Base-by-base conservation (phyloP, 805 yeast species). In the Lachancea lanzarotensis region DNA sequence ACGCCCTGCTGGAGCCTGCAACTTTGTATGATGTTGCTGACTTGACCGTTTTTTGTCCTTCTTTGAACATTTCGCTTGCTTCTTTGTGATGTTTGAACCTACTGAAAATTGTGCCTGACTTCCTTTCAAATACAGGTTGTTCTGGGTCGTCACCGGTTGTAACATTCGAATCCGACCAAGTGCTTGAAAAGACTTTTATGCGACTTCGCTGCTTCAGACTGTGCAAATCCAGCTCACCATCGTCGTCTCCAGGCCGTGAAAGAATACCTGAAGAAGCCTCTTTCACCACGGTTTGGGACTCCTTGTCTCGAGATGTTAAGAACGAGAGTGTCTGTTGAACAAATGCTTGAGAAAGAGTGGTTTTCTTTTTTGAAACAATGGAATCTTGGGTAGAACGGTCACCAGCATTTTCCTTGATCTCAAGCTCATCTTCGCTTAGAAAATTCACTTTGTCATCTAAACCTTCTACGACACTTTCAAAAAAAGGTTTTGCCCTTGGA, bases 401-500 rank as follows among this genome's bases (percentile, higher is more conserved):
- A 7, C 3, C 11, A 5, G 7, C 15, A 3, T 6, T 29, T 11
- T 13, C 11, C 31, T 29, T 13, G 31, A 7, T 29, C 8, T 35
- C 25, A 11, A 16, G 15, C 13, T 11, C 19, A 4, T 35, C 38
- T 12, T 35, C 38, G 13, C 19, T 25, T 6, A 39, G 18, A 13
- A 32, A 16, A 15, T 35, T 25, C 7, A n/a, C 25, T 15, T 33
- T 40, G 9, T 15, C 18, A 11, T 20, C 37, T 8, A 39, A 56
- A 36, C 72, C 76, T 19, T 77, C 82, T 17, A 79, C 72, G 45
- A 81, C 78, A 16, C 82, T 71, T 31, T 77, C 78, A 56, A 80
- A 84, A 54, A 84, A 84, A 0, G 91, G 86, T 52, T 73, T 71
- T 2, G 84, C 69, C 52, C 73, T 81, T 12, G 77, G 76, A 52